These are phyloP conservation scores for Cordyceps farinosa DNA, from an alignment of 2,329 filamentous ascomycete genomes.

Conservation along the genomic window DNA sequence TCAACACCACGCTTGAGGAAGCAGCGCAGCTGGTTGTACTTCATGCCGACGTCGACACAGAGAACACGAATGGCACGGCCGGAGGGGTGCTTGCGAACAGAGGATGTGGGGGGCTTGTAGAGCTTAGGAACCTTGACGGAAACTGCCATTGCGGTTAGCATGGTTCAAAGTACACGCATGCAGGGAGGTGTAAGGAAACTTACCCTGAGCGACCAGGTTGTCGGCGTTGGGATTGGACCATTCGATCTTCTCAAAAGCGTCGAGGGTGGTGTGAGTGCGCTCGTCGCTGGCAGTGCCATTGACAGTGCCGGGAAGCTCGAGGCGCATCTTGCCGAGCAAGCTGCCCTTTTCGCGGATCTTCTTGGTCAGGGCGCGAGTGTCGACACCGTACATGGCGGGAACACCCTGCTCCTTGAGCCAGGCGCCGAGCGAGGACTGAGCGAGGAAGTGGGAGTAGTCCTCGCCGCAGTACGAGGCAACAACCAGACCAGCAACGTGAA, in stretches of 20 bases:
- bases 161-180: slow-evolving; percentile 20
- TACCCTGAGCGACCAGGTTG: slow-evolving; percentile 93
- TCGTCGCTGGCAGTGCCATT: slow-evolving; percentile 36
- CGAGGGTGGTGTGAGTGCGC: slow-evolving; percentile 27
- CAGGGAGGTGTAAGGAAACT: slow-evolving; percentile 38
- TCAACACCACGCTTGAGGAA: slow-evolving; percentile 88
- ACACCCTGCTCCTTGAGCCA: slow-evolving; percentile 97
- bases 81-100: slow-evolving; percentile 78
- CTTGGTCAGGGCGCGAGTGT: slow-evolving; percentile 92
- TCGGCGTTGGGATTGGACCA: slow-evolving; percentile 91
- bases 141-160: slow-evolving; percentile 58
- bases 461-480: slow-evolving; percentile 90
- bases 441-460: slow-evolving; percentile 92
- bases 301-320: slow-evolving; percentile 52
- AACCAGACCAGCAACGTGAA: slow-evolving; percentile 90
- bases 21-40: slow-evolving; percentile 96
- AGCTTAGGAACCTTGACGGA: slow-evolving; percentile 84
- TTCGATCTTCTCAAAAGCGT: slow-evolving; percentile 71
- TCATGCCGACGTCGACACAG: slow-evolving; percentile 94
- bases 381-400: slow-evolving; percentile 90
- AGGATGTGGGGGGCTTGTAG: slow-evolving; percentile 70
- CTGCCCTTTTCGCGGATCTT: slow-evolving; percentile 89
- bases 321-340: slow-evolving; percentile 88
- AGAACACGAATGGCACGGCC: slow-evolving; percentile 83
- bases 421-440: slow-evolving; percentile 80